phyloP scores from a whole-genome alignment of 208 protist genomes.

The Porcisia hertigi region DNA sequence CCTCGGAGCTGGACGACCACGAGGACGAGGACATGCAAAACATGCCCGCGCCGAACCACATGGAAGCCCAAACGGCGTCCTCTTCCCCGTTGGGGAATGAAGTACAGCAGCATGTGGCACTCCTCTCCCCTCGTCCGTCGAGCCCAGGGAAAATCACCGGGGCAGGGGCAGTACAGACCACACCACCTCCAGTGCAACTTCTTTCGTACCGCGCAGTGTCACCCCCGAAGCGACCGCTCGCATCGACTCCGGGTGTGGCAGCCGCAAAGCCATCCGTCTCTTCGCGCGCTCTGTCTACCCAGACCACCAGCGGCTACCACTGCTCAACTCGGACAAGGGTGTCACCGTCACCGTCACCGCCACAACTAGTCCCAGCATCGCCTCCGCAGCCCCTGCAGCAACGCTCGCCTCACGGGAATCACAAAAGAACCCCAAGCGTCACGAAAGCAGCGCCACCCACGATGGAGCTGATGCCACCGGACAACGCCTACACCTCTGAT shows the following conservation, averaged over 20 bases:
- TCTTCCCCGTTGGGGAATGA: not conserved
- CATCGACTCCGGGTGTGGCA: not conserved
- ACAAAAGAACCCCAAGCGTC: not conserved
- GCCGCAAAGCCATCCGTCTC: not conserved
- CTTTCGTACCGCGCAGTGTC: not conserved
- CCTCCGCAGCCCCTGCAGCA: not conserved
- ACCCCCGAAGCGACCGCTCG: not conserved
- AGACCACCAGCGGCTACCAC: constrained; percentile 22
- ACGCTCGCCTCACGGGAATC: not conserved
- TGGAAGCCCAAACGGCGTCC: not conserved
- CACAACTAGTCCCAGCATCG: not conserved
- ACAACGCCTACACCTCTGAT: not conserved
- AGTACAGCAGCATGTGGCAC: not conserved
- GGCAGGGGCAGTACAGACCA: not conserved
- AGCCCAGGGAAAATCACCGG: not conserved
- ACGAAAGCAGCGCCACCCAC: not conserved
- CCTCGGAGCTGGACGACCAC: constrained; percentile 17
- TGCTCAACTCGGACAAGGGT: constrained; percentile 5
- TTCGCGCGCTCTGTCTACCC: not conserved
- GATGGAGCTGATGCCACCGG: not conserved
- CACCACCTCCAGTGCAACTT: not conserved
- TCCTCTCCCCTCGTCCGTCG: not conserved
- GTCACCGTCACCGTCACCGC: not conserved
- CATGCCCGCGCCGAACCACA: constrained; percentile 11
- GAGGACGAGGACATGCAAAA: constrained; percentile 16